phyloP scores from a whole-genome alignment of 2,329 filamentous ascomycete genomes.

The Colletotrichum sp. region DNA sequence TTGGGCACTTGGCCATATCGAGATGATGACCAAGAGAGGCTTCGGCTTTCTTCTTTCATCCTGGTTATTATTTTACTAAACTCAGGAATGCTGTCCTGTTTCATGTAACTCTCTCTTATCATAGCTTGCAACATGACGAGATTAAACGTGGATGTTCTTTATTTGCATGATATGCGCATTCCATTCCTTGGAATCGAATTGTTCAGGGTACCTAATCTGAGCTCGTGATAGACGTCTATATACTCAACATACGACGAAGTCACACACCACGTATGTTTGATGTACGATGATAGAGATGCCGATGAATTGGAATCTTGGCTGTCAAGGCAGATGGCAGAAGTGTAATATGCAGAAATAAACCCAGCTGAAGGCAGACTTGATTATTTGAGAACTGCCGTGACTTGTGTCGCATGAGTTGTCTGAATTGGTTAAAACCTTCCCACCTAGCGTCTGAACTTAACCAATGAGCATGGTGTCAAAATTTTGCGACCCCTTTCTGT shows the following conservation, averaged over 20 bases:
- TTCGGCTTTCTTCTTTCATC: no score
- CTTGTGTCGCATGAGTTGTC: background rate
- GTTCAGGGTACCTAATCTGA: background rate
- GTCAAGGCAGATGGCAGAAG: background rate
- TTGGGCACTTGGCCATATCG: no score
- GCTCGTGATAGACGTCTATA: background rate
- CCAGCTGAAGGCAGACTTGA: background rate
- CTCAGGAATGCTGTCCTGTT: no score
- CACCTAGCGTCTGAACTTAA: background rate
- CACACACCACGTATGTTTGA: background rate
- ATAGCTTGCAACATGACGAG: fast-evolving
- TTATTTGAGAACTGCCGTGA: background rate
- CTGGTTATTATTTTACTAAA: no score
- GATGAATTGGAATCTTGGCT: fast-evolving
- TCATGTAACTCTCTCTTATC: no score
- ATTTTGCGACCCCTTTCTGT: background rate
- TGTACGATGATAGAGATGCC: background rate
- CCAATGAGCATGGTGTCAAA: background rate
- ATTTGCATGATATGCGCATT: background rate
- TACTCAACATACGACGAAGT: background rate
- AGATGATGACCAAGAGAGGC: no score
- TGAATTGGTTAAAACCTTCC: background rate
- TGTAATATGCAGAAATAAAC: background rate
- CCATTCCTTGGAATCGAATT: background rate
- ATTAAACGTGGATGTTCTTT: background rate